A percentile compares a stretch with the other conserved stretches of the same genome.
Conservation (phyloP, 192 early-diverging fungal species). For the Neocallimastix lanati region DNA sequence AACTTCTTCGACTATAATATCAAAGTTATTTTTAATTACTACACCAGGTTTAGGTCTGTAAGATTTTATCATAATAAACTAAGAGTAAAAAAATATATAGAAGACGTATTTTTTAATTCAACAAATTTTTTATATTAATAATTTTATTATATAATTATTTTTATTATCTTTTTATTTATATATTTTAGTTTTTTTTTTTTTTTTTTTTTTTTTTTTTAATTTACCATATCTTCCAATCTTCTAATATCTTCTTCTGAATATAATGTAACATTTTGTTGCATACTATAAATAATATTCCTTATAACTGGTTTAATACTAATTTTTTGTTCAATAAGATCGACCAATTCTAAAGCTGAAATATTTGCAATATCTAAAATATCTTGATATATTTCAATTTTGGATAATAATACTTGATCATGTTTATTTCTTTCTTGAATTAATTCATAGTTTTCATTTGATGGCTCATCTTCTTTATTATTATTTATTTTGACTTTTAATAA, state of each 20-base stretch:
- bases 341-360: neutral
- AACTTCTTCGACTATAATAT: neutral
- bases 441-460: neutral
- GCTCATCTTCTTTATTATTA: neutral
- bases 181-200: too few relatives aligned
- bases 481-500: neutral
- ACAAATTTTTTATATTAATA: too few relatives aligned
- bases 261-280: neutral
- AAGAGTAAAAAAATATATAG: neutral
- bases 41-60: neutral
- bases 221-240: neutral
- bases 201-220: too few relatives aligned
- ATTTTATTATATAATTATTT: too few relatives aligned
- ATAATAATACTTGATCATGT: neutral
- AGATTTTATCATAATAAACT: neutral
- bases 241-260: neutral
- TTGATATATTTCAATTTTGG: neutral
- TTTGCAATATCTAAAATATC: neutral
- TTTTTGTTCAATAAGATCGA: neutral
- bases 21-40: neutral
- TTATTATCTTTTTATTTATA: too few relatives aligned
- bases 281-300: neutral
- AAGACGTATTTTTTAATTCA: too few relatives aligned
- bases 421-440: neutral
- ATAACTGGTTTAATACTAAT: neutral